Evolutionary conservation across 345 rosid genomes (phyloP).

Genomic region (Arabidopsis suecica): DNA sequence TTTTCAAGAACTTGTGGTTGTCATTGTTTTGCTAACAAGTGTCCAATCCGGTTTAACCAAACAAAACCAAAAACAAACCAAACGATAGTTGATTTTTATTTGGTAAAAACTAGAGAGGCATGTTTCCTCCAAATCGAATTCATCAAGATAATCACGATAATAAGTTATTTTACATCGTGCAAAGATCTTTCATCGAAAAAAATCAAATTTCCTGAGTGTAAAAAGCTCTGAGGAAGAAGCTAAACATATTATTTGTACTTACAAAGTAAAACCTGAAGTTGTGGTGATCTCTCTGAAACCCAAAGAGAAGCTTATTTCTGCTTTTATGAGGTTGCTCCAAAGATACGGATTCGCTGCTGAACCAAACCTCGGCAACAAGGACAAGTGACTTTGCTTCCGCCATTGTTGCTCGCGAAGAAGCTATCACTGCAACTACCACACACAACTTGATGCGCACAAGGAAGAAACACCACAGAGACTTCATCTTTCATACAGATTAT

Average conservation of each 20-base stretch:
- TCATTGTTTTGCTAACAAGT: constrained; percentile 14
- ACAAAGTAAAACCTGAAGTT: constrained; percentile 34
- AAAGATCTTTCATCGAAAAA: not conserved
- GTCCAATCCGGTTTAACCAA: constrained; percentile 20
- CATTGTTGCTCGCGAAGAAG: constrained; percentile 50
- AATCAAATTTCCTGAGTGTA: not conserved
- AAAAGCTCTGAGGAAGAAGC: constrained; percentile 11
- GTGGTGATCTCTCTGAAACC: constrained; percentile 21
- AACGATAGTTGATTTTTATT: too few relatives aligned
- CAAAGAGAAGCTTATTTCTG: constrained; percentile 20
- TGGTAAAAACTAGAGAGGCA: not conserved
- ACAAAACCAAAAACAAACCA: not conserved
- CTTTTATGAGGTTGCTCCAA: constrained; percentile 65
- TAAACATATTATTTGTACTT: constrained; percentile 26
- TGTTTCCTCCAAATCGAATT: constrained; percentile 7
- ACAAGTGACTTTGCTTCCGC: constrained; percentile 68
- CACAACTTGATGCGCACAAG: constrained; percentile 77
- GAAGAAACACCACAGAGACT: constrained; percentile 76
- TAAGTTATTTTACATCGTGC: constrained; percentile 32
- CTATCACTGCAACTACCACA: constrained; percentile 72
- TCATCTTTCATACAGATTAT: constrained; percentile 71
- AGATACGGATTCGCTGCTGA: constrained; percentile 68
- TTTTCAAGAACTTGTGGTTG: constrained; percentile 30
- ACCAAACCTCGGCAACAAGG: constrained; percentile 65
- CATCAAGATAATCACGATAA: constrained; percentile 26